Evolutionary conservation across 495 filamentous ascomycete species (phyloP).

Genomic region (Xeromyces bisporus): DNA sequence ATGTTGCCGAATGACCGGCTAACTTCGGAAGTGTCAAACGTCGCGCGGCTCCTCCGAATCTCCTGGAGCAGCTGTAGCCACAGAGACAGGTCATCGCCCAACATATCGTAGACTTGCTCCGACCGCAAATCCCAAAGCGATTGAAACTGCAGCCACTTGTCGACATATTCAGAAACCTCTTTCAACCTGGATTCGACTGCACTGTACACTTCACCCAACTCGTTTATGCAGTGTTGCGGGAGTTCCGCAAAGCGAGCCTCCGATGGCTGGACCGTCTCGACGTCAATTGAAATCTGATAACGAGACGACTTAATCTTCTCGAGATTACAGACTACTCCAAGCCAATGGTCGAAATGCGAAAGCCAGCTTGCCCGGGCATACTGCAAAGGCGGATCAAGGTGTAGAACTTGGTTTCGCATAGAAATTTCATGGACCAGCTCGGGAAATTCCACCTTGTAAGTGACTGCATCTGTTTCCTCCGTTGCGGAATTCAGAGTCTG

Average conservation of each 20-base stretch:
- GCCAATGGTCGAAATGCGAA: slow-evolving; percentile 77
- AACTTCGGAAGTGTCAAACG: slow-evolving; percentile 90
- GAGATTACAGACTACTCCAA: slow-evolving; percentile 80
- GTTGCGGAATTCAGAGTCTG: slow-evolving; percentile 15
- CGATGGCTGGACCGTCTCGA: slow-evolving; percentile 38
- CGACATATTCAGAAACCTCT: slow-evolving; percentile 65
- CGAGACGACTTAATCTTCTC: slow-evolving; percentile 85
- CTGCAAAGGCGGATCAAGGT: slow-evolving; percentile 82
- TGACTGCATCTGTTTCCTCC: slow-evolving; percentile 25
- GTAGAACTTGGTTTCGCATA: slow-evolving; percentile 93
- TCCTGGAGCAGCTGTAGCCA: slow-evolving; percentile 93
- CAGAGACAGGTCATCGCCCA: slow-evolving; percentile 78
- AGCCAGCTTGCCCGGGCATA: slow-evolving; percentile 90
- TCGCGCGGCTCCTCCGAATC: slow-evolving; percentile 79
- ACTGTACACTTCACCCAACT: slow-evolving; percentile 60
- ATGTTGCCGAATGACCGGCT: slow-evolving; percentile 83
- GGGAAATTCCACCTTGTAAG: slow-evolving; percentile 38
- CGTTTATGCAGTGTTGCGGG: slow-evolving; percentile 60
- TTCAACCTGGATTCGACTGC: slow-evolving; percentile 63
- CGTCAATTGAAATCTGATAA: slow-evolving; percentile 71
- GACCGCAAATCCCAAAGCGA: slow-evolving; percentile 95
- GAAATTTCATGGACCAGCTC: slow-evolving; percentile 72
- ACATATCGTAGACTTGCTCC: slow-evolving; percentile 77
- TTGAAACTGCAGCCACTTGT: slow-evolving; percentile 97
- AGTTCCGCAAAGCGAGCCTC: slow-evolving; percentile 72